Conservation (phyloP, 2,329 filamentous ascomycete species). For the Acephala macrosclerotiorum region DNA sequence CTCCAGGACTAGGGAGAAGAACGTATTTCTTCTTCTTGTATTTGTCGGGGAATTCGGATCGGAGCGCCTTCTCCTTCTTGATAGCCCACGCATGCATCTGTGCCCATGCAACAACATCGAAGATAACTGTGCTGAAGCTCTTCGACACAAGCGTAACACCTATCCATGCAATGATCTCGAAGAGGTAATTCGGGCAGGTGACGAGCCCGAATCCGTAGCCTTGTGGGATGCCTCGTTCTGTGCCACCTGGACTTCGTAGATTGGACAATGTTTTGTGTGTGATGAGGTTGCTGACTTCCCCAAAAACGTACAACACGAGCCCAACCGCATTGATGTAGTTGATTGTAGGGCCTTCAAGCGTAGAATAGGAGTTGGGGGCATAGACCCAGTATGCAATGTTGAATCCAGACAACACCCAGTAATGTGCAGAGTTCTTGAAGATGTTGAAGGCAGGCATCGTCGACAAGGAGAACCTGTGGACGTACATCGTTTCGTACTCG, state of each 20-base stretch:
- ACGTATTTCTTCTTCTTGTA: constrained; percentile 93
- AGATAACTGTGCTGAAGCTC: constrained; percentile 79
- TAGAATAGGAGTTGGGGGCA: constrained; percentile 73
- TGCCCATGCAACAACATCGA: constrained; percentile 73
- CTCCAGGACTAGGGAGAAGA: constrained; percentile 59
- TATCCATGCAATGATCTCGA: constrained; percentile 86
- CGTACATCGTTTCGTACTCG: constrained; percentile 90
- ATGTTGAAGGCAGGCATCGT: constrained; percentile 94
- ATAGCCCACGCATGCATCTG: constrained; percentile 90
- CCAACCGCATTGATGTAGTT: constrained; percentile 67
- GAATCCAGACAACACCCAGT: constrained; percentile 86
- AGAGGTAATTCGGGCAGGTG: constrained; percentile 98
- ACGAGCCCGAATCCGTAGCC: constrained; percentile 87
- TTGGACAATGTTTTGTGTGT: constrained; percentile 81
- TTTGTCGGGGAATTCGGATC: constrained; percentile 88
- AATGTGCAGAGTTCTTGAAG: constrained; percentile 94
- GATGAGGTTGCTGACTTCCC: constrained; percentile 81
- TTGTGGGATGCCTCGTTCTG: constrained; percentile 85
- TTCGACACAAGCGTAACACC: constrained; percentile 82
- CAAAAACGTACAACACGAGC: constrained; percentile 75
- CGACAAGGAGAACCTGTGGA: constrained; percentile 92
- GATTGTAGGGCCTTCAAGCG: constrained; percentile 49
- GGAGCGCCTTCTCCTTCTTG: constrained; percentile 91
- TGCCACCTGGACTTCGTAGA: constrained; percentile 80
- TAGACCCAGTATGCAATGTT: constrained; percentile 89